A percentile compares a stretch with the other conserved stretches of the same genome.
These are phyloP conservation scores for Zoysia japonica DNA, from an alignment of 176 grass and related monocot species.

Conservation along the genomic window DNA sequence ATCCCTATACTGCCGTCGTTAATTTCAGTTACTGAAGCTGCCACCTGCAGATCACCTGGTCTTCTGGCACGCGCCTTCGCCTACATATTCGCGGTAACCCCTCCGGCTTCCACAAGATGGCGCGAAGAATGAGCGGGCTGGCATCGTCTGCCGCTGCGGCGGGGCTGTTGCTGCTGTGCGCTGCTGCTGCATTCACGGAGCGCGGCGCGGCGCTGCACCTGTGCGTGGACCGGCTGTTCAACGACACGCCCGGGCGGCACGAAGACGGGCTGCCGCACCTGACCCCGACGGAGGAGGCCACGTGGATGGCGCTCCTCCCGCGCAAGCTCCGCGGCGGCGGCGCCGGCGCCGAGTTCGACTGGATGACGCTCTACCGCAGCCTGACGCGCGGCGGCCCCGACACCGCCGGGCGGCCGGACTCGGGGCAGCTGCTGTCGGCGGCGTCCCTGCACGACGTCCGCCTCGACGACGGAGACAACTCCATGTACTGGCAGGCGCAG, in stretches of 20 bases:
- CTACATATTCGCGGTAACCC: background rate
- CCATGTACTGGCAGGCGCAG: slow-evolving; percentile 35
- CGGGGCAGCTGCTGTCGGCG: slow-evolving; percentile 33
- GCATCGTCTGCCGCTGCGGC: background rate
- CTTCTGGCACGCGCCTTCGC: background rate
- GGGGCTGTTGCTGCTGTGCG: background rate
- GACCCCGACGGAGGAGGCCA: slow-evolving; percentile 56
- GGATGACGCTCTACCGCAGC: slow-evolving; percentile 64
- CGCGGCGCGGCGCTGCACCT: slow-evolving; percentile 39
- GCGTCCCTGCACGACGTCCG: slow-evolving; percentile 32
- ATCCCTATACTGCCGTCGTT: background rate
- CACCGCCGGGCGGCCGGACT: background rate
- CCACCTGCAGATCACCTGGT: background rate
- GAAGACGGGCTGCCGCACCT: slow-evolving; percentile 55
- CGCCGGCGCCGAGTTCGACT: slow-evolving; percentile 48
- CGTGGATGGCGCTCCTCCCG: slow-evolving; percentile 68
- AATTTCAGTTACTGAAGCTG: background rate
- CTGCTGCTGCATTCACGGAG: background rate
- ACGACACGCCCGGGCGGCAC: slow-evolving; percentile 33
- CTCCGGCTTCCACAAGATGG: background rate
- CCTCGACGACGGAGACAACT: background rate
- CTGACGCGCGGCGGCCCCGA: slow-evolving; percentile 29
- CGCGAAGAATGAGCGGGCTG: slow-evolving; percentile 5
- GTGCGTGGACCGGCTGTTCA: slow-evolving; percentile 46
- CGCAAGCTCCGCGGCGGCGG: slow-evolving; percentile 37